phyloP scores from a whole-genome alignment of 148 eudicot genomes.

The Rhododendron mucronatum region DNA sequence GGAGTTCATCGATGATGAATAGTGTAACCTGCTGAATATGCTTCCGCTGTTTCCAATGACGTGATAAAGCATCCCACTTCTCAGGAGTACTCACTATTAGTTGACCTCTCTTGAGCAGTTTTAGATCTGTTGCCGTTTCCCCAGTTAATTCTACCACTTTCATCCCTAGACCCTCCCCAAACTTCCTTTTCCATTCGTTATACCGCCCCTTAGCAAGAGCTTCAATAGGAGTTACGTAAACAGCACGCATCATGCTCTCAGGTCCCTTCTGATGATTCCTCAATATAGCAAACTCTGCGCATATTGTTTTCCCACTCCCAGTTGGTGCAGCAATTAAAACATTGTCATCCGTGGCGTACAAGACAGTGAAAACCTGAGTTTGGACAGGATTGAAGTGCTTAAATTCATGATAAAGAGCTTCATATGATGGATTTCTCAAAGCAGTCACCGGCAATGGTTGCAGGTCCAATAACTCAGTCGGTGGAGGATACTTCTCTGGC shows the following conservation, averaged over 20 bases:
- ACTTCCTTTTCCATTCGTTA: slow-evolving; percentile 73
- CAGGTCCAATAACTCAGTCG: slow-evolving; percentile 84
- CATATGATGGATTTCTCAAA: slow-evolving; percentile 76
- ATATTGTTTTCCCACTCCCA: slow-evolving; percentile 91
- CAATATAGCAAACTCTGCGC: slow-evolving; percentile 88
- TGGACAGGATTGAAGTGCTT: slow-evolving; percentile 95
- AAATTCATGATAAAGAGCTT: slow-evolving; percentile 76
- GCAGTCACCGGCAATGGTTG: slow-evolving; percentile 94
- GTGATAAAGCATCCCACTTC: slow-evolving; percentile 92
- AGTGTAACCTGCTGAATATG: slow-evolving; percentile 33
- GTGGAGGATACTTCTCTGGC: slow-evolving; percentile 91
- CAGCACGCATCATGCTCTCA: slow-evolving; percentile 62
- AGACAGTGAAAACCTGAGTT: slow-evolving; percentile 83
- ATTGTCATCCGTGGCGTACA: slow-evolving; percentile 88
- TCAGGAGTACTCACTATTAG: slow-evolving; percentile 86
- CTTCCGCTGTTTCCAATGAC: slow-evolving; percentile 89
- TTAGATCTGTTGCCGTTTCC: slow-evolving; percentile 67
- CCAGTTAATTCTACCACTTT: slow-evolving; percentile 80
- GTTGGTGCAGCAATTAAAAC: slow-evolving; percentile 92
- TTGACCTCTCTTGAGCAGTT: slow-evolving; percentile 74
- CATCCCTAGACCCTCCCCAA: slow-evolving; percentile 66
- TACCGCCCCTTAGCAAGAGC: slow-evolving; percentile 79
- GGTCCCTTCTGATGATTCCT: slow-evolving; percentile 73
- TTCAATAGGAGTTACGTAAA: slow-evolving; percentile 85
- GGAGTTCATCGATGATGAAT: slow-evolving; percentile 38